These are phyloP conservation scores for Aspergillus sp. DNA, from an alignment of 2,329 filamentous ascomycete species.

Conservation along the genomic window DNA sequence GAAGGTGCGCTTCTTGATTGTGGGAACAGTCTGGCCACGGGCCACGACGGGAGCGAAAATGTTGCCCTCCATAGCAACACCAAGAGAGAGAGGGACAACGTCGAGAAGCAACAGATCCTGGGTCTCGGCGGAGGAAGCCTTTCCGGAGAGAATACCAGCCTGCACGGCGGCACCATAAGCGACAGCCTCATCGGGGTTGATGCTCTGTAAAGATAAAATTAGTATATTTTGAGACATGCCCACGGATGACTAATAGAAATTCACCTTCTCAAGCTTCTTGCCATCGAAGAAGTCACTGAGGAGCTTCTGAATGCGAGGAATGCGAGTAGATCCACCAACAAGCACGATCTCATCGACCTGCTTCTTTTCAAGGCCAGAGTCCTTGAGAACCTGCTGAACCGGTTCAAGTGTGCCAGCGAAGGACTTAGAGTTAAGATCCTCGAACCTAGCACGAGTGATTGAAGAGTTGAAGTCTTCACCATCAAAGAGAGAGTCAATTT, in stretches of 20 bases:
- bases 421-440: slow-evolving; percentile 94
- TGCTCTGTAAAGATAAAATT: slow-evolving; percentile 51
- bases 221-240: not conserved
- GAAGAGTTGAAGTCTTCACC: slow-evolving; percentile 96
- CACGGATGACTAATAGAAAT: not conserved
- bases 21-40: slow-evolving; percentile 71
- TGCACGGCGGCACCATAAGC: slow-evolving; percentile 98
- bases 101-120: slow-evolving; percentile 92
- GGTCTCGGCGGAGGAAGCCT: slow-evolving; percentile 93
- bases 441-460: slow-evolving; percentile 98
- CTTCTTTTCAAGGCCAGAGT: slow-evolving; percentile 80
- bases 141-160: slow-evolving; percentile 96
- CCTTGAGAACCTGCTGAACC: slow-evolving; percentile 94
- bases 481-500: slow-evolving; percentile 98
- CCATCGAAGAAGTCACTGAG: slow-evolving; percentile 98
- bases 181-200: slow-evolving; percentile 99
- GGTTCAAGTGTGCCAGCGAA: slow-evolving; percentile 92
- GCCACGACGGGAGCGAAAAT: slow-evolving; percentile 94
- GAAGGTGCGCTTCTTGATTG: slow-evolving; percentile 82
- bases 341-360: slow-evolving; percentile 97
- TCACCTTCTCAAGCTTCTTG: slow-evolving; percentile 96
- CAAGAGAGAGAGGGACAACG: slow-evolving; percentile 91
- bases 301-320: slow-evolving; percentile 97
- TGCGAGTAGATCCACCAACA: slow-evolving; percentile 98
- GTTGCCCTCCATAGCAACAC: slow-evolving; percentile 99